phyloP scores from a whole-genome alignment of 257 asterid genomes.

The Euphrasia confusa region DNA sequence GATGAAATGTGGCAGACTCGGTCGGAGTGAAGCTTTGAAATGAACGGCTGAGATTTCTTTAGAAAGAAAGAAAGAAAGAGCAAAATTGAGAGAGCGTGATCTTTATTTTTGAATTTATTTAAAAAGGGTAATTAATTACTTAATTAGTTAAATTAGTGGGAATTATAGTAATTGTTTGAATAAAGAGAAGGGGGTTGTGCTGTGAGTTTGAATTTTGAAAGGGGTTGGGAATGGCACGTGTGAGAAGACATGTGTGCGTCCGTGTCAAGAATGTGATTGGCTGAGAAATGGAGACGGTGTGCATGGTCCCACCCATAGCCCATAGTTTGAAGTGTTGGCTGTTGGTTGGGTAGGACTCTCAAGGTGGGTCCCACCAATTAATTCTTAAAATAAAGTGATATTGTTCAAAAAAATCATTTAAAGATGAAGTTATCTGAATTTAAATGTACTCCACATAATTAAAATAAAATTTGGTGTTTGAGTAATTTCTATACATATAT shows the following conservation, averaged over 20 bases:
- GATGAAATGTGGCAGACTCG: constrained; percentile 32
- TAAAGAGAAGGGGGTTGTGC: constrained; percentile 7
- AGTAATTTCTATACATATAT: no score
- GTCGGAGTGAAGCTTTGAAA: constrained; percentile 29
- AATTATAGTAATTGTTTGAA: constrained; percentile 2
- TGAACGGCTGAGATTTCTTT: constrained; percentile 32
- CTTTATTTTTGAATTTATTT: constrained; percentile 15
- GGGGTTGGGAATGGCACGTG: no score
- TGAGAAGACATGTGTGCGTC: constrained; percentile 13
- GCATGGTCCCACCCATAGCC: neutral
- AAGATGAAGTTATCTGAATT: no score
- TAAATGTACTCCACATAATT: no score
- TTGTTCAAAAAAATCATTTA: no score
- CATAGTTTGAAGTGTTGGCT: no score
- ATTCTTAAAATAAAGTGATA: no score
- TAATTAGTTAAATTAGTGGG: neutral
- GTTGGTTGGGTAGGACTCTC: no score
- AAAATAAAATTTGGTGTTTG: no score
- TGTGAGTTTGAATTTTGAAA: constrained; percentile 28
- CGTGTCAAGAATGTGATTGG: constrained; percentile 24
- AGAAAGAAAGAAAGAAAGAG: constrained; percentile 2
- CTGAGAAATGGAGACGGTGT: neutral
- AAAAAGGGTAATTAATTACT: constrained; percentile 19
- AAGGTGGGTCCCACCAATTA: no score
- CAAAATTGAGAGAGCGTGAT: neutral